These are phyloP conservation scores for Iris pallida DNA, from an alignment of 116 monocot species.

Conservation along the genomic window DNA sequence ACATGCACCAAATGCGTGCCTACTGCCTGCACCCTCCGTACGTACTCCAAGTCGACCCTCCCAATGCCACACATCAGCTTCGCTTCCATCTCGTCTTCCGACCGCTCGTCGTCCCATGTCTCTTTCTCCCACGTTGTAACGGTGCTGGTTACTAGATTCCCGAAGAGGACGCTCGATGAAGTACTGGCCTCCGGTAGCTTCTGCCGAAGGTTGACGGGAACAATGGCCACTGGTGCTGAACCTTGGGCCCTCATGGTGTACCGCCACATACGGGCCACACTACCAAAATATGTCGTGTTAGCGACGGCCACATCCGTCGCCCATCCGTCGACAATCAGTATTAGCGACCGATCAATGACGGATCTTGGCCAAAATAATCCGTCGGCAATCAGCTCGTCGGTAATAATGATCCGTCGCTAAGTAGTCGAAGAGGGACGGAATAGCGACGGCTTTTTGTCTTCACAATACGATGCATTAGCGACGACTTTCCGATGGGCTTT, in stretches of 20 bases:
- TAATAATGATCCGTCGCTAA: no score
- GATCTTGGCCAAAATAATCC: no score
- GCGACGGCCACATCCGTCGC: no score
- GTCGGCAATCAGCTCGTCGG: no score
- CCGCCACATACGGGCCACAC: not conserved
- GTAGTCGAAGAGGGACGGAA: no score
- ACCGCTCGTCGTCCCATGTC: not conserved
- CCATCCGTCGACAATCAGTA: no score
- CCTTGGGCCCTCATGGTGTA: not conserved
- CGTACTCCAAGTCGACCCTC: no score
- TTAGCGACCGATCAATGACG: no score
- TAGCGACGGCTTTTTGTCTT: no score
- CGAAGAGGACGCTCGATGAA: not conserved
- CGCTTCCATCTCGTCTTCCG: not conserved
- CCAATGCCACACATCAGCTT: not conserved
- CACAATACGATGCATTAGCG: no score
- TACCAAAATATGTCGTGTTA: no score
- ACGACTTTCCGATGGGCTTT: no score
- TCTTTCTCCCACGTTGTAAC: not conserved
- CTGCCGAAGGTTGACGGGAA: not conserved
- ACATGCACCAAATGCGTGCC: not conserved
- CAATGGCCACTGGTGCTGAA: not conserved
- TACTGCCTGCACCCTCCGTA: not conserved
- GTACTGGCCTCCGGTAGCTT: not conserved
- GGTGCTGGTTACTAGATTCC: not conserved